Base-by-base conservation (phyloP, 1,284 basidiomycete species). In the Trametes pubescens region DNA sequence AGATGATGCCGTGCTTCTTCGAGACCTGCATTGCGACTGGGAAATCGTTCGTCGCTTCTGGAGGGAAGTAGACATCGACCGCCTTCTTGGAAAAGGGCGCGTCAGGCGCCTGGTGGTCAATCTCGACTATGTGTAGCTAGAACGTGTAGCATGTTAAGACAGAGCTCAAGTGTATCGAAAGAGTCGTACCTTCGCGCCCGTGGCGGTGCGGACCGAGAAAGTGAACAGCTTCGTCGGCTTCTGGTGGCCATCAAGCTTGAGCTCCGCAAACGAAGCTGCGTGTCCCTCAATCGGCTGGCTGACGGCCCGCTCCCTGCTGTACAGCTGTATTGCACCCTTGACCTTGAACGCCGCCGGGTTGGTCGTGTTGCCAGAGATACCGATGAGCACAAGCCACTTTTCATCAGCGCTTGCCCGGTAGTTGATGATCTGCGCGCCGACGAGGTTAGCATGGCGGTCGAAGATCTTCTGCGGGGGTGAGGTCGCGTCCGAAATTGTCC, bases 1-100 rank as follows among this genome's bases (percentile, higher is more conserved):
- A 99, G 73, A 98, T 85, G 79, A 99, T 96, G 53, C 97, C 97
- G 79, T 99, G 97, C 74, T 95, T 94, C 79, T 93, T 90, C 59
- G 97, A 99, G 51, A 99, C 95, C 78, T 99, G 98, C 94, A 99
- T 99, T 34, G 97, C 95, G 46, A 99, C 98, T n/a, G 98, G 98
- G 85, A 99, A 99, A 77, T 99, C 98, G 78, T 96, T 98, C 51
- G 92, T 92, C 4, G 98, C 98, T 78, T 99, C 98, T 1, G 96
- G 91, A 60, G 98, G 98, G 88, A 99, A 99, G 83, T 98, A 99
- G 57, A 99, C 97, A 73, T 99, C 98, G 69, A 99, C 96, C 16
- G 95, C 95, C 81, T 99, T 99, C 86, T 99, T 99, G 48, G 88
- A 85, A 83, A 98, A 99, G 7, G 91, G 90, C n/a, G 96, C 92